Evolutionary conservation across 768 basidiomycete genomes (phyloP), one percentile per base, ranked within the genome.

Genomic region (Lyophyllum shimeji): DNA sequence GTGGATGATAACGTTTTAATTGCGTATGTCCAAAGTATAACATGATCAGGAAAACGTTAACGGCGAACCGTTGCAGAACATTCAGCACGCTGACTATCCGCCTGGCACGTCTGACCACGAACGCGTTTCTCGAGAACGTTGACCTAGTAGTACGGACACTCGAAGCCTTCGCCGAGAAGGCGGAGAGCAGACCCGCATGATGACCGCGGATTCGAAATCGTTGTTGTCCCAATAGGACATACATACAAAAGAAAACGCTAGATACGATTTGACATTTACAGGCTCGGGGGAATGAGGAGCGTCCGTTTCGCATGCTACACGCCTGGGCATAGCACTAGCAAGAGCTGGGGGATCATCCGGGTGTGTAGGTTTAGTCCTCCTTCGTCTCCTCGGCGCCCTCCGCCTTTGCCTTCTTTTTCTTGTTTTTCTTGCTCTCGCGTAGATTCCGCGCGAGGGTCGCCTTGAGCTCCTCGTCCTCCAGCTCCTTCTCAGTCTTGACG

Each of bases 391-490:
- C 76, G 53, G 82, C 86, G 61, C 71, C 77, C 60, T 82, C 81
- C 17, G 73, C 71, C 71, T 83, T 83, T 52, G 84, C 78, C 69
- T 85, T 83, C 73, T 88, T 90, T 85, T 93, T 95, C 81, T 90
- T 89, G 74, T 79, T 90, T 84, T 95, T 96, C 83, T 92, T 95
- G 74, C 76, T 84, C 73, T 94, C 93, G 56, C 96, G 83, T 61
- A 99, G 72, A 63, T 84, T 88, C 71, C 87, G 85, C 44, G 86
- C 76, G 56, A 98, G 73, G 23, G 92, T 76, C 25, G 82, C 78
- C 76, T 95, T 94, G 62, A 95, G 72, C 63, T 90, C 92, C 63
- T 89, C 87, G 62, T 98, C 93, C 70, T 92, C 84, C 57, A 98
- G 76, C 70, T 93, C 85, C 72, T 94, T 94, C 60, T 90, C 89